Conservation (phyloP, 257 asterid species). For the Fraxinus anomala region DNA sequence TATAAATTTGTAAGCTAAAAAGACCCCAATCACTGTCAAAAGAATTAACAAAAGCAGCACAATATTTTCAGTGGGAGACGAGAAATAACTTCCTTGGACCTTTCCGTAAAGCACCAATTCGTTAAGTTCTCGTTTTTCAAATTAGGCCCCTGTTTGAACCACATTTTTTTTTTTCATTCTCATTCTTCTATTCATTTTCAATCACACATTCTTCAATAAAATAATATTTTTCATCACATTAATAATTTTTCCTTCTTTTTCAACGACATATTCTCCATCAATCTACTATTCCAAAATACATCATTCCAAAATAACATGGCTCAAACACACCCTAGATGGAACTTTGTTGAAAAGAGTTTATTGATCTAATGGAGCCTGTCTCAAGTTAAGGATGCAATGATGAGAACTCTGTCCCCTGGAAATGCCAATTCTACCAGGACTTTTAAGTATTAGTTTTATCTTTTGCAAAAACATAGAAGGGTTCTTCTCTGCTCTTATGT, state of each 20-base stretch:
- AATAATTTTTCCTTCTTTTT: too few species aligned
- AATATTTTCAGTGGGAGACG: neutral
- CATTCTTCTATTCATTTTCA: too few species aligned
- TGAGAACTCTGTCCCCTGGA: neutral
- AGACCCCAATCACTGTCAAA: neutral
- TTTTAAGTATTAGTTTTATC: conserved; percentile 2
- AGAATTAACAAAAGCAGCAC: neutral
- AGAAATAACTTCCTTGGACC: neutral
- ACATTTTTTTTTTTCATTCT: too few species aligned
- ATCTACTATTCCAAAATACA: too few species aligned
- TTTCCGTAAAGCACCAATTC: neutral
- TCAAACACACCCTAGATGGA: neutral
- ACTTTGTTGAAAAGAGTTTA: neutral
- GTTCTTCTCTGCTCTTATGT: neutral
- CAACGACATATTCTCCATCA: too few species aligned
- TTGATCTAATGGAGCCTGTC: neutral
- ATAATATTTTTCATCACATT: too few species aligned
- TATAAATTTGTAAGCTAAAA: neutral
- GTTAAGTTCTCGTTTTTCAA: neutral
- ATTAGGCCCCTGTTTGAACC: neutral
- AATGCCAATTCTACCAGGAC: neutral
- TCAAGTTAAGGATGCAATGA: conserved; percentile 6
- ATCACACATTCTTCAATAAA: too few species aligned
- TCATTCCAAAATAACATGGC: too few species aligned
- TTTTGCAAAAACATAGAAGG: conserved; percentile 7